Evolutionary conservation across 805 yeast genomes (phyloP), one percentile per base, ranked within the genome.

Genomic region (Vanderwaltozyma verrucispora): DNA sequence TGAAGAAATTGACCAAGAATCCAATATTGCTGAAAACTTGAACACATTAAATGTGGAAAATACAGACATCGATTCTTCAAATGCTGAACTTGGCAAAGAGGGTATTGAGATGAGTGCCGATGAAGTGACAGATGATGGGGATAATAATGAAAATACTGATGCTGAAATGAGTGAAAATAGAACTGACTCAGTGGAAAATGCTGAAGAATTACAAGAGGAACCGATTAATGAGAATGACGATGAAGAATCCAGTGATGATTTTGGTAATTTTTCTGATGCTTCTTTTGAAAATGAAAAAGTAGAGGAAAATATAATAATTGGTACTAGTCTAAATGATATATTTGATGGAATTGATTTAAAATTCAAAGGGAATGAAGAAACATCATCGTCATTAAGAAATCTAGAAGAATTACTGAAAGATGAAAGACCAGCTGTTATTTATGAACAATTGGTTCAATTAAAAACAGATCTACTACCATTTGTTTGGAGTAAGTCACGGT

Each of bases 211-310:
- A n/a, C n/a, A n/a, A n/a, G n/a, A n/a, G n/a, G n/a, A n/a, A n/a
- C n/a, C 16, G 5, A 27, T 14, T n/a, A 27, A 13, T 27, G 29
- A 13, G 19, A 26, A 11, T 29, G 31, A 4, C n/a, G 19, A 12
- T 30, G 19, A 12, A 12, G 32, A 31, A 4, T 51, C 49, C 24
- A 50, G 53, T 18, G 62, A 56, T 32, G 62, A 55, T 40, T 59
- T 57, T 41, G 63, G 62, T n/a, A 56, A 50, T 32, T 59, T 59
- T 35, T 56, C 60, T 16, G 62, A 56, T 43, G 61, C 57, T 2
- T 50, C 60, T 8, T 36, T 49, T 35, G 57, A 49, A 25, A 39
- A 40, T 9, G 49, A 41, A 5, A 29, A 16, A 8, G 31, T 15
- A 29, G 27, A 30, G 17, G 30, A 31, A 11, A 34, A 39, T 5